Conservation (phyloP, 225 moss, liverwort and hornwort species). For the Polytrichum commune region DNA sequence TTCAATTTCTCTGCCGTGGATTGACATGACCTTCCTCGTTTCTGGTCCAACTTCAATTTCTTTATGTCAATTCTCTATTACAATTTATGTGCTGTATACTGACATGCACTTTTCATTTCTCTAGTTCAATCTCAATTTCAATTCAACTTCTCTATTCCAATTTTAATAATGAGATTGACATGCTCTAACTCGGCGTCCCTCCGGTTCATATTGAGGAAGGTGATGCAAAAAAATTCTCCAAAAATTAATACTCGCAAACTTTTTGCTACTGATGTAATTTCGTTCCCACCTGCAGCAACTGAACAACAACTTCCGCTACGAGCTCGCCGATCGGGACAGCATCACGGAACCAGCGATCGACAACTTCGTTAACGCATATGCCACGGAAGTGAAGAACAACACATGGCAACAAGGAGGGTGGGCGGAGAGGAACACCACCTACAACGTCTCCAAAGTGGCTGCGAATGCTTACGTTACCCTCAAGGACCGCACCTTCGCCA, state of each 20-base stretch:
- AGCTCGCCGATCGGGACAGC: conserved; percentile 19
- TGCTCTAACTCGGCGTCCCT: no score
- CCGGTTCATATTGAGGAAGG: no score
- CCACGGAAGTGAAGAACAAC: conserved; percentile 30
- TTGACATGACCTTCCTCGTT: no score
- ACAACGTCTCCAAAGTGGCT: conserved; percentile 38
- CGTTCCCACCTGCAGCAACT: conserved; percentile 4
- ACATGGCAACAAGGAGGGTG: conserved; percentile 39
- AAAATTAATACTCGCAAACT: not conserved
- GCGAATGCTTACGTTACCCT: conserved; percentile 43
- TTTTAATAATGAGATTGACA: no score
- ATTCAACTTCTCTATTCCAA: no score
- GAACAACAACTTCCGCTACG: conserved; percentile 31
- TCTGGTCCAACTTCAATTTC: no score
- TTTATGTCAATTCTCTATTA: no score
- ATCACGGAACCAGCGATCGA: conserved; percentile 25
- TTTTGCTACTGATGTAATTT: not conserved
- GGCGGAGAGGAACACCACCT: conserved; percentile 18
- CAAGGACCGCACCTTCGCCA: conserved; percentile 20
- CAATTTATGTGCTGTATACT: no score
- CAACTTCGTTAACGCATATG: conserved; percentile 18
- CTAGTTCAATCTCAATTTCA: no score
- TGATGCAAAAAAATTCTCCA: no score
- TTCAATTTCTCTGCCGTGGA: no score
- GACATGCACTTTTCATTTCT: no score